phyloP scores from a whole-genome alignment of 805 yeast species.

The Yamadazyma philogaea region DNA sequence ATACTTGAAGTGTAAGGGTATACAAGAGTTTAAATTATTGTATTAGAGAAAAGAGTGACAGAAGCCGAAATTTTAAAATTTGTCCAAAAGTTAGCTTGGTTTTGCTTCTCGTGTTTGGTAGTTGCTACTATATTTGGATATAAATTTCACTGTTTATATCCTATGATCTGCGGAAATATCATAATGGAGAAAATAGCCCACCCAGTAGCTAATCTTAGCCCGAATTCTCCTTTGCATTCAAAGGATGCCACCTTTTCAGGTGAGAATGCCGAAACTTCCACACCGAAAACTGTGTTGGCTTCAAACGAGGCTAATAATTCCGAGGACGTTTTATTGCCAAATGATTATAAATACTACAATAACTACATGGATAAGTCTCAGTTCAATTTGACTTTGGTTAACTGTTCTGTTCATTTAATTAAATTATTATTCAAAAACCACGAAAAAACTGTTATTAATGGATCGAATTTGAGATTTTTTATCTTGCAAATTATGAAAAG shows the following conservation, averaged over 20 bases:
- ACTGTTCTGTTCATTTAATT: conserved; percentile 33
- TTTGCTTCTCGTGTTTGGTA: too few relatives aligned
- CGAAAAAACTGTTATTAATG: conserved; percentile 14
- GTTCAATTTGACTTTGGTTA: conserved; percentile 38
- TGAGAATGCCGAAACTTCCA: not conserved
- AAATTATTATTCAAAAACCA: conserved; percentile 29
- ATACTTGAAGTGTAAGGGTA: too few relatives aligned
- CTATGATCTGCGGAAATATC: too few relatives aligned
- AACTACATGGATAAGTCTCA: conserved; percentile 38
- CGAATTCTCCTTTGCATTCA: not conserved
- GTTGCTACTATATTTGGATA: too few relatives aligned
- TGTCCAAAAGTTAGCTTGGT: too few relatives aligned
- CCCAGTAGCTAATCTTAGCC: not conserved
- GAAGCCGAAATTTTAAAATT: too few relatives aligned
- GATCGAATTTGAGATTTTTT: conserved; percentile 41
- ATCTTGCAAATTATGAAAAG: conserved; percentile 32
- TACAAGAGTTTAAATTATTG: too few relatives aligned
- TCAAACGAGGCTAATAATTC: conserved; percentile 2
- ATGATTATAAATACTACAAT: conserved; percentile 39
- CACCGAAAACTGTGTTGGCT: conserved; percentile 1
- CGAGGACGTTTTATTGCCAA: conserved; percentile 23
- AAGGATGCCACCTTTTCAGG: not conserved
- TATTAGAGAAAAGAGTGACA: too few relatives aligned
- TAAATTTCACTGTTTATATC: too few relatives aligned
- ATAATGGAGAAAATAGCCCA: not conserved